Conservation (phyloP, 2,329 filamentous ascomycete genomes). For the Cytospora piceae region DNA sequence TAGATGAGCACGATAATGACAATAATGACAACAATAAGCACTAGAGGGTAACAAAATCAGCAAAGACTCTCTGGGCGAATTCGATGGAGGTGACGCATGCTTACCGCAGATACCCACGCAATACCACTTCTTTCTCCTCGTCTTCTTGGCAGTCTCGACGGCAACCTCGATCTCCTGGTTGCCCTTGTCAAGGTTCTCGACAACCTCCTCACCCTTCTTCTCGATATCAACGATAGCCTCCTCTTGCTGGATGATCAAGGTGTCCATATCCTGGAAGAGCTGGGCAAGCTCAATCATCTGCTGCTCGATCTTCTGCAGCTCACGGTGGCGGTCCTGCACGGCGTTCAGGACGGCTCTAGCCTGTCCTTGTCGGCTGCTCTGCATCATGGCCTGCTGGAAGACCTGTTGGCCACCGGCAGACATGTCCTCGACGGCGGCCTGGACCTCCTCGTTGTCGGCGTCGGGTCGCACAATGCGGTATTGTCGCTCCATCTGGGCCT, state of each 20-base stretch:
- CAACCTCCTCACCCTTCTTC: conserved; percentile 82
- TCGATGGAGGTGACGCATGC: conserved; percentile 34
- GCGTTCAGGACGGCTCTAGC: conserved; percentile 78
- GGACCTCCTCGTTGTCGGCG: conserved; percentile 76
- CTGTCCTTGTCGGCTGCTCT: conserved; percentile 79
- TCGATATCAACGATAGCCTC: conserved; percentile 80
- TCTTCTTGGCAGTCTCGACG: conserved; percentile 77
- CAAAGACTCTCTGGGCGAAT: background rate
- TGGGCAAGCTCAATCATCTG: conserved; percentile 87
- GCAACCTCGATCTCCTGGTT: conserved; percentile 84
- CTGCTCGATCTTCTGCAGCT: conserved; percentile 88
- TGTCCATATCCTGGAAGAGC: conserved; percentile 88
- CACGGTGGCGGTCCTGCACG: conserved; percentile 81
- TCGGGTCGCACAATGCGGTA: conserved; percentile 88
- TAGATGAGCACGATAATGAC: conserved; percentile 56
- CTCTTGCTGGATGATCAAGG: conserved; percentile 85
- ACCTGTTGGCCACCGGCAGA: conserved; percentile 74
- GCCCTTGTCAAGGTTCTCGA: conserved; percentile 81
- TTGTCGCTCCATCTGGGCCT: conserved; percentile 85
- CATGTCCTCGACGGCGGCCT: conserved; percentile 74
- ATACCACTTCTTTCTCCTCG: conserved; percentile 95
- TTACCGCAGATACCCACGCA: conserved; percentile 76
- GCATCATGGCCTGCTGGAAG: conserved; percentile 85
- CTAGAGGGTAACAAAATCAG: conserved; percentile 36
- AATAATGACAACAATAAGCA: conserved; percentile 55